phyloP scores from a whole-genome alignment of 1,284 basidiomycete genomes.

The Mycena sp. region DNA sequence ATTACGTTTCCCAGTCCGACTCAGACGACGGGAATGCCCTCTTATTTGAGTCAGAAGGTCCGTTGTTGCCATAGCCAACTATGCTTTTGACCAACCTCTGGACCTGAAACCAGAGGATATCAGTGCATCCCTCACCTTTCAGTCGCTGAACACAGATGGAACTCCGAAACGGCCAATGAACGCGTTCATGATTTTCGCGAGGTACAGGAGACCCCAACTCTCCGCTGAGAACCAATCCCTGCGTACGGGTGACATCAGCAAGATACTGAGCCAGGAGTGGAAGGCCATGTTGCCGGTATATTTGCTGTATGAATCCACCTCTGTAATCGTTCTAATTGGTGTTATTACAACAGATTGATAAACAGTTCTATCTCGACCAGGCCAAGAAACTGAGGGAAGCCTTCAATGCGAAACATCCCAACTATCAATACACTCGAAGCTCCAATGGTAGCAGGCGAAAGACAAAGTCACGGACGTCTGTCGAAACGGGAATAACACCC shows the following conservation, averaged over 20 bases:
- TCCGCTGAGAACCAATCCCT: slow-evolving; percentile 82
- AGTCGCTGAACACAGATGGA: too few species aligned
- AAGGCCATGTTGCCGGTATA: slow-evolving; percentile 60
- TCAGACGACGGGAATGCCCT: too few species aligned
- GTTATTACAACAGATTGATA: slow-evolving; percentile 58
- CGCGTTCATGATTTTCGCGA: slow-evolving; percentile 89
- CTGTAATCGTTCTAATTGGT: slow-evolving; percentile 20
- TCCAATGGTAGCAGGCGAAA: too few species aligned
- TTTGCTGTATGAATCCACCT: slow-evolving; percentile 54
- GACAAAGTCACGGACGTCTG: too few species aligned
- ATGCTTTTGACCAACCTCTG: too few species aligned
- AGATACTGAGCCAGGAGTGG: slow-evolving; percentile 84
- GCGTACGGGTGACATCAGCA: slow-evolving; percentile 88
- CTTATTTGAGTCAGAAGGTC: too few species aligned
- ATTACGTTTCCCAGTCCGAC: too few species aligned
- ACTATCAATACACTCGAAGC: too few species aligned
- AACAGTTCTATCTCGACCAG: slow-evolving; percentile 80
- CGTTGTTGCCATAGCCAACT: too few species aligned
- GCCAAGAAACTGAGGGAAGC: slow-evolving; percentile 83
- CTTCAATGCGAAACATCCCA: slow-evolving; percentile 71
- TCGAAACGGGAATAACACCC: too few species aligned
- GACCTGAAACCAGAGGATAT: too few species aligned
- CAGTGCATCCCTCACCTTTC: too few species aligned
- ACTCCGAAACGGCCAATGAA: slow-evolving; percentile 89
- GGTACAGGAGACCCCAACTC: slow-evolving; percentile 80